Base-by-base conservation (phyloP, 768 basidiomycete species). In the Clathrus columnatus region DNA sequence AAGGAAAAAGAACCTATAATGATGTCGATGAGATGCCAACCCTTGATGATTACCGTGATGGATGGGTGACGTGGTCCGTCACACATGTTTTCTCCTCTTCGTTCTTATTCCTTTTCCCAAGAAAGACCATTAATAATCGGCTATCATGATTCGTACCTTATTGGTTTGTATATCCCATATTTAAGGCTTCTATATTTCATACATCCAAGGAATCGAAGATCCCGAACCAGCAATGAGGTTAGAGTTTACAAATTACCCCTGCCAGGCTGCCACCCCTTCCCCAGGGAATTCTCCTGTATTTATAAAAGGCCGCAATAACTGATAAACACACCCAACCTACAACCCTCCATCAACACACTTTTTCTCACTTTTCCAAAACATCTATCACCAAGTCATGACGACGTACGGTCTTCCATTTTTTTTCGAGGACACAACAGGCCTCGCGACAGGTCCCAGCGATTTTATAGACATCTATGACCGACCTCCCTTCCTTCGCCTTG, bases 381-480 rank as follows among this genome's bases (percentile, higher is more conserved):
- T 11, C 62, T n/a, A n/a, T n/a, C n/a, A n/a, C n/a, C n/a, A n/a
- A n/a, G 21, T 26, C 51, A 72, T 72, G 69, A 72, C 75, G 14
- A 72, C 69, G 54, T 82, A 78, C 57, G 79, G 78, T 55, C 69
- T 84, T 62, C 79, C 82, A 36, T 79, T 70, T 67, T 77, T 85
- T 61, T 78, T 87, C 55, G 80, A 84, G 63, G 84, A 86, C 69
- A 77, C 70, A 55, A 77, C 76, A 6, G 83, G 82, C 4, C 66
- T 63, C 30, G 66, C 82, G 30, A 69, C 71, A 11, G 80, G 75
- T 41, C 51, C 51, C n/a, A 76, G 81, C 3, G 76, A 81, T 18
- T 86, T 82, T 62, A 63, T 75, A 49, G 85, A 87, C 67, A 70
- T 84, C 59, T 72, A 85, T 65, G 80, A 80, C 49, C 81, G 84